Percentiles rank a stretch among this genome's conserved stretches.
Conservation (phyloP, 179 eudicot genomes). For the Camellia oleifera region DNA sequence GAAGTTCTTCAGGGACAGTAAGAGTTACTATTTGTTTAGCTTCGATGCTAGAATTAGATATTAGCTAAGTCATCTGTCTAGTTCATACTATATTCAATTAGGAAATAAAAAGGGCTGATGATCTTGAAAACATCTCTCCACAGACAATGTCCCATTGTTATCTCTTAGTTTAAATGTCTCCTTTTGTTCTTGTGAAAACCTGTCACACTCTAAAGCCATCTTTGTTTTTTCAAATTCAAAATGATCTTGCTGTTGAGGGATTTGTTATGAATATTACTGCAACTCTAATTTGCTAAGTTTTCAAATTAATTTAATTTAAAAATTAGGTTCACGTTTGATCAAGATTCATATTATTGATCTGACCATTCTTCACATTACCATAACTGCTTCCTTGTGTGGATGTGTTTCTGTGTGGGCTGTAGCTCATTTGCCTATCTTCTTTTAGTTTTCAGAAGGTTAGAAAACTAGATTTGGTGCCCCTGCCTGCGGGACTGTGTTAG, state of each 20-base stretch:
- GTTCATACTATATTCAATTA: too few species aligned
- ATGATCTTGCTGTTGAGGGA: neutral
- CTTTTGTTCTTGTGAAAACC: neutral
- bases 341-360: neutral
- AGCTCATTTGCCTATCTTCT: neutral
- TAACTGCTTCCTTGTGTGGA: neutral
- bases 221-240: too few species aligned
- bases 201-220: constrained; percentile 4
- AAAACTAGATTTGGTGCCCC: constrained; percentile 1
- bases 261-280: neutral
- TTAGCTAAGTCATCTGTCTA: too few species aligned
- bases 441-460: neutral
- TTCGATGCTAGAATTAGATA: too few species aligned
- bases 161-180: neutral
- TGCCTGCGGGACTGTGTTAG: neutral
- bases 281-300: neutral
- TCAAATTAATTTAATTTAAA: neutral
- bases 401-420: neutral
- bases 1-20: too few species aligned
- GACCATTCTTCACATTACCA: neutral
- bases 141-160: neutral
- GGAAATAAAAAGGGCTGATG: neutral
- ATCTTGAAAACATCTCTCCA: neutral
- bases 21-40: too few species aligned
- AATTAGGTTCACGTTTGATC: neutral